Evolutionary conservation across 2,329 filamentous ascomycete genomes (phyloP).

Genomic region (Mycogone perniciosa): DNA sequence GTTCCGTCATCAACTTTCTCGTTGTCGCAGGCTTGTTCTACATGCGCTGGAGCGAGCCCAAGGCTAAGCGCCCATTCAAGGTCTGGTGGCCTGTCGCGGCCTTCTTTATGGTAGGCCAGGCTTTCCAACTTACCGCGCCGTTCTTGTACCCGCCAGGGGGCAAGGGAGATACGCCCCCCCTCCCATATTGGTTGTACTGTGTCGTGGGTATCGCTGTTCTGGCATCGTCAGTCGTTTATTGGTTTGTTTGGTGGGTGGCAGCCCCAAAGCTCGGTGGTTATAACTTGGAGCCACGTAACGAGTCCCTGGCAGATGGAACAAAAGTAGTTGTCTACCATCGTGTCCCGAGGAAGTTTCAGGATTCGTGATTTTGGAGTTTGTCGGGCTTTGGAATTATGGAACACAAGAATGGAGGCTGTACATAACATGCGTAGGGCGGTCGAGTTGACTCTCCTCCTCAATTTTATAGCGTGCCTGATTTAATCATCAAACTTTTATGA

Average conservation of each 20-base stretch:
- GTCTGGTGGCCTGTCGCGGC: conserved; percentile 17
- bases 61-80: conserved; percentile 15
- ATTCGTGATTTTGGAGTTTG: background rate
- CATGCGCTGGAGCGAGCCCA: conserved; percentile 14
- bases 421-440: too few relatives aligned
- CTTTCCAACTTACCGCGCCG: conserved; percentile 18
- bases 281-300: conserved; percentile 16
- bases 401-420: too few relatives aligned
- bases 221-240: conserved; percentile 16
- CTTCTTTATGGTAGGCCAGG: conserved; percentile 18
- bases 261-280: conserved; percentile 16
- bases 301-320: conserved; percentile 17
- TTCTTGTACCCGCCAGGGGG: conserved; percentile 17
- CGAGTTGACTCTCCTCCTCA: too few relatives aligned
- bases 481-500: too few relatives aligned
- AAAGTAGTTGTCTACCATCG: conserved; percentile 19
- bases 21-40: conserved; percentile 16
- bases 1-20: conserved; percentile 14
- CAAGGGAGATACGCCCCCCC: conserved; percentile 17
- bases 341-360: conserved; percentile 8
- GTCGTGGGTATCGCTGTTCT: conserved; percentile 17
- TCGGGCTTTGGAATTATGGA: too few relatives aligned
- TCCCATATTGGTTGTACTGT: conserved; percentile 20
- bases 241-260: conserved; percentile 19
- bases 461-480: too few relatives aligned